These are phyloP conservation scores for Tuber umbilicatum DNA, from an alignment of 495 filamentous ascomycete genomes.

Conservation along the genomic window DNA sequence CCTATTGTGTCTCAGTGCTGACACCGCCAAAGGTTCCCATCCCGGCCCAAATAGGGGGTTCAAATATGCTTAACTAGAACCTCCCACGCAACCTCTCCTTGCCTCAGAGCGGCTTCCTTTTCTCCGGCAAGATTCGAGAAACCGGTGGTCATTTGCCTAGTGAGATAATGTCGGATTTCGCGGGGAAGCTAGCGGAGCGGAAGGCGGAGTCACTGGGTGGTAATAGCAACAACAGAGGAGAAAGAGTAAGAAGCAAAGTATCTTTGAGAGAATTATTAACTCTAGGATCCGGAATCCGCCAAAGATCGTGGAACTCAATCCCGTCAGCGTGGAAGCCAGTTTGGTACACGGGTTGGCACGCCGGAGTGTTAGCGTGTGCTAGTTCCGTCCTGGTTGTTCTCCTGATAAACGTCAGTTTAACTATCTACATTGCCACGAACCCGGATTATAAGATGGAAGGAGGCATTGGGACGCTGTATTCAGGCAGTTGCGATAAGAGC, in stretches of 20 bases:
- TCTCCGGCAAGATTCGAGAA: too few relatives aligned
- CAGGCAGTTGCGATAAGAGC: slow-evolving; percentile 3
- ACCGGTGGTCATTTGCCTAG: too few relatives aligned
- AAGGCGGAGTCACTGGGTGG: too few relatives aligned
- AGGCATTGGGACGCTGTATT: not conserved
- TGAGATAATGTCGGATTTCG: too few relatives aligned
- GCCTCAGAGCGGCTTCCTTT: too few relatives aligned
- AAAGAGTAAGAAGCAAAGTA: not conserved
- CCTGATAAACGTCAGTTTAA: slow-evolving; percentile 5
- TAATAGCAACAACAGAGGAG: not conserved
- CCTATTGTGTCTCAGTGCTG: too few relatives aligned
- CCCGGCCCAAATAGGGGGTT: too few relatives aligned
- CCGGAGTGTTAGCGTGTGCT: not conserved
- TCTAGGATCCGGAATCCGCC: not conserved
- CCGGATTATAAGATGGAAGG: not conserved
- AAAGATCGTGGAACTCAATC: not conserved
- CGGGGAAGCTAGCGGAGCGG: too few relatives aligned
- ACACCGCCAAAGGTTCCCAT: too few relatives aligned
- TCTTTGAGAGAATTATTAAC: not conserved
- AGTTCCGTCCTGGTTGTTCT: not conserved
- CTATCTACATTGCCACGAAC: not conserved
- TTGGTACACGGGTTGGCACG: not conserved
- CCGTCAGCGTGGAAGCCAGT: not conserved
- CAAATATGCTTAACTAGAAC: too few relatives aligned
- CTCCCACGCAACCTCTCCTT: too few relatives aligned